Percentiles rank a stretch among this genome's conserved stretches.
phyloP scores from a whole-genome alignment of 345 rosid genomes.

The Abelmoschus esculentus region DNA sequence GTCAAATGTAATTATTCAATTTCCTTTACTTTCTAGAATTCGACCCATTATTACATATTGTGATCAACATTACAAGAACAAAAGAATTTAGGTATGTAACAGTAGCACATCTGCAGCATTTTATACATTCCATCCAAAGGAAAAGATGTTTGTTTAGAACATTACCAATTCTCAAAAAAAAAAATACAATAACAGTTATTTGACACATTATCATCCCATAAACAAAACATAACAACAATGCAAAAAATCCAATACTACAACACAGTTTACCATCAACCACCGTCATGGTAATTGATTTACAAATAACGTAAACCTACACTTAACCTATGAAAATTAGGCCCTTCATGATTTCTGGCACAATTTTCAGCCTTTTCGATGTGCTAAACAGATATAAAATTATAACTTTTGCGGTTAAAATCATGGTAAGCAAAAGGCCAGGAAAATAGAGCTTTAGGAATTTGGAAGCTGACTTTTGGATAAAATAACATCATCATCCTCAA shows the following conservation, averaged over 20 bases:
- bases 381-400: neutral
- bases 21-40: constrained; percentile 2
- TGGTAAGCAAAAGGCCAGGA: neutral
- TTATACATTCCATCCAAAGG: neutral
- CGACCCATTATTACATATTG: constrained; percentile 6
- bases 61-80: constrained; percentile 13
- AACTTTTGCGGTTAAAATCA: neutral
- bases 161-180: constrained; percentile 14
- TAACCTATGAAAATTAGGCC: neutral
- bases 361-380: too few relatives aligned
- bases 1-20: neutral
- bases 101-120: constrained; percentile 6
- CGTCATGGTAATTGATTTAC: neutral
- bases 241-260: constrained; percentile 18
- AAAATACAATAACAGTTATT: constrained; percentile 19
- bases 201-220: constrained; percentile 25
- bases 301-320: constrained; percentile 3
- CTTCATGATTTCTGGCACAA: too few relatives aligned
- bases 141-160: neutral
- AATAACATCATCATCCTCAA: neutral
- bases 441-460: neutral
- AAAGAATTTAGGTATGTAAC: constrained; percentile 11
- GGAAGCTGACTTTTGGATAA: neutral
- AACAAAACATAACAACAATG: constrained; percentile 21
- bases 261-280: constrained; percentile 14